Evolutionary conservation across 331 rosid genomes (phyloP).

Genomic region (Pyracantha coccinea): DNA sequence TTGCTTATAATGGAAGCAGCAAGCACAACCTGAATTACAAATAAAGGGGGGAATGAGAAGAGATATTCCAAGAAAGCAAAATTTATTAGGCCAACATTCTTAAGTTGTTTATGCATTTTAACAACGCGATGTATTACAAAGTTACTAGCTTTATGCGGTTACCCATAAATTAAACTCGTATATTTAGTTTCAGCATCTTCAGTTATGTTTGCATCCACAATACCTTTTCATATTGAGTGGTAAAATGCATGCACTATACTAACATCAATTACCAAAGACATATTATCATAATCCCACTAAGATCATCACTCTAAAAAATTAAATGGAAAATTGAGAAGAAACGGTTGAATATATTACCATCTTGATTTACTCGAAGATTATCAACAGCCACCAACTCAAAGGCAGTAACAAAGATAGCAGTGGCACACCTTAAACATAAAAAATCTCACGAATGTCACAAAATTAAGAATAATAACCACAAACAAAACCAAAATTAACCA

Average conservation of each 20-base stretch:
- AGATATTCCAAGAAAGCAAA: neutral
- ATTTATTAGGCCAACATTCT: neutral
- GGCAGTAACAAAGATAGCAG: neutral
- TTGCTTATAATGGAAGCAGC: conserved; percentile 87
- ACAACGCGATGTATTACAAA: neutral
- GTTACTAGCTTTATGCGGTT: neutral
- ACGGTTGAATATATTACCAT: conserved; percentile 10
- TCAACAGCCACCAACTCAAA: conserved; percentile 3
- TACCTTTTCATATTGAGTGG: neutral
- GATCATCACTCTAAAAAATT: neutral
- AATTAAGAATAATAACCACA: neutral
- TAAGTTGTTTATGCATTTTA: neutral
- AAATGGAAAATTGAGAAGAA: neutral
- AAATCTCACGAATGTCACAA: neutral
- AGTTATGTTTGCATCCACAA: neutral
- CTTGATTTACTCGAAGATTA: conserved; percentile 1
- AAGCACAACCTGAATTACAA: conserved; percentile 69
- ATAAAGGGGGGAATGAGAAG: neutral
- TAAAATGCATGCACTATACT: neutral
- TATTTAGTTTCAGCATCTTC: neutral
- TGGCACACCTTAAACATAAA: conserved; percentile 8
- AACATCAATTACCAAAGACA: neutral
- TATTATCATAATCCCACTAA: neutral
- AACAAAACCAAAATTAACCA: neutral
- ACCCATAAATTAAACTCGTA: neutral